phyloP scores from a whole-genome alignment of 2,329 filamentous ascomycete genomes.

The Claviceps monticola region DNA sequence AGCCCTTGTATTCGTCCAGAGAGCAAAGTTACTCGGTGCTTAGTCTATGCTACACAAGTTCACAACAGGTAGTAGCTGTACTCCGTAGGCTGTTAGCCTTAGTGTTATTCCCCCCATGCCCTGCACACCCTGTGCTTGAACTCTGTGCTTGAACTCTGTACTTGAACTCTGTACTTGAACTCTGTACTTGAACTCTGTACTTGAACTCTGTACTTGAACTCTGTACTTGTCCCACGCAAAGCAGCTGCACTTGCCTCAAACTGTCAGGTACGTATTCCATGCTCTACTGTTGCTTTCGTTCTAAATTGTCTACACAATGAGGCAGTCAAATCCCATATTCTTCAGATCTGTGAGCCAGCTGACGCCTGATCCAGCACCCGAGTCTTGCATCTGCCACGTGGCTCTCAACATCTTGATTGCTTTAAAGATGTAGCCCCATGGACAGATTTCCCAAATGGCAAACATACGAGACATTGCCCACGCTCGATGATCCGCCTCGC shows the following conservation, averaged over 20 bases:
- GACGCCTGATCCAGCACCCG: constrained; percentile 11
- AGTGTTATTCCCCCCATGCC: not conserved
- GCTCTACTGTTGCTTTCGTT: not conserved
- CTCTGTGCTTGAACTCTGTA: no score
- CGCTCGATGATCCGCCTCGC: constrained; percentile 28
- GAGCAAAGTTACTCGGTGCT: no score
- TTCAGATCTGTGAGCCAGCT: constrained; percentile 31
- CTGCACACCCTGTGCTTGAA: no score
- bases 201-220: no score
- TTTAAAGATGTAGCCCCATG: constrained; percentile 37
- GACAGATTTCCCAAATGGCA: constrained; percentile 29
- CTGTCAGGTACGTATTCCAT: no score
- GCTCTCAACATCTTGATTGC: constrained; percentile 34
- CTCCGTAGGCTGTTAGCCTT: not conserved
- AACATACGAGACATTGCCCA: constrained; percentile 38
- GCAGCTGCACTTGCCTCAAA: no score
- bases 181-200: no score
- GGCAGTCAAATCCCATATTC: constrained; percentile 28
- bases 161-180: no score
- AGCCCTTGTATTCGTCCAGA: no score
- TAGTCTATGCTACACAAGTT: no score
- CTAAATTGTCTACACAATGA: constrained; percentile 26
- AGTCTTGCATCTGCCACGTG: constrained; percentile 32
- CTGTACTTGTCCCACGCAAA: no score
- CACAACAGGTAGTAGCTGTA: no score